Base-by-base conservation (phyloP, 345 rosid genomes). In the Eucalyptus cloeziana region DNA sequence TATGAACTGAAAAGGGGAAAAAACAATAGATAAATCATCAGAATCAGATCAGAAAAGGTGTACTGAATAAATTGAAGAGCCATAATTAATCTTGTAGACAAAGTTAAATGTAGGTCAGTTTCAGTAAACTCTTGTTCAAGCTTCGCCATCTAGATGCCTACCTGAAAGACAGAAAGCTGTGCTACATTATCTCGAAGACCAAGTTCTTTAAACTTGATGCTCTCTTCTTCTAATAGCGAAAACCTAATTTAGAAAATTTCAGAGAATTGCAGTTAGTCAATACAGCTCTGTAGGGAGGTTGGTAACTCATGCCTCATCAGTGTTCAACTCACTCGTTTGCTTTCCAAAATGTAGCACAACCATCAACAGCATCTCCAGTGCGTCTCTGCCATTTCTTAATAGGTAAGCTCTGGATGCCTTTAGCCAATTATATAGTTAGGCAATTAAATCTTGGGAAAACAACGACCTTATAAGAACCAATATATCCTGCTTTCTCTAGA, bases 271-370 rank as follows among this genome's bases (percentile, higher is more conserved):
- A 87, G 88, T 15, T 58, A 49, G 49, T 62, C 43, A 88, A 76
- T 54, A 76, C 43, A 76, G 83, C 27, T 19, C 11, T 19, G 45
- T 37, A 76, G 83, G 83, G 8, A 76, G 27, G 47, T 19, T 37
- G 83, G 83, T 76, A 76, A 76, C 47, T 21, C 83, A 11, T 76
- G 47, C 83, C 27, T 37, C 3, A 1, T 37, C 8, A 4, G 27
- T 37, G 45, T 76, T 19, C 43, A 19, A 76, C 83, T 91, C 89
- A 96, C 99, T 90, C 93, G 52, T 95, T 92, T 30, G 94, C 92
- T 93, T 92, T 96, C 99, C 98, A 97, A 88, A 97, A 96, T 52
- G 91, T 90, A 86, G 98, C 99, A 91, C 99, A 97, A 21, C 98
- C 98, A 90, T 97, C 99, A 87, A 90, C 94, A 91, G 90, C 85